These are phyloP conservation scores for Kingdonia uniflora DNA, from an alignment of 164 flowering plant species.

Conservation along the genomic window DNA sequence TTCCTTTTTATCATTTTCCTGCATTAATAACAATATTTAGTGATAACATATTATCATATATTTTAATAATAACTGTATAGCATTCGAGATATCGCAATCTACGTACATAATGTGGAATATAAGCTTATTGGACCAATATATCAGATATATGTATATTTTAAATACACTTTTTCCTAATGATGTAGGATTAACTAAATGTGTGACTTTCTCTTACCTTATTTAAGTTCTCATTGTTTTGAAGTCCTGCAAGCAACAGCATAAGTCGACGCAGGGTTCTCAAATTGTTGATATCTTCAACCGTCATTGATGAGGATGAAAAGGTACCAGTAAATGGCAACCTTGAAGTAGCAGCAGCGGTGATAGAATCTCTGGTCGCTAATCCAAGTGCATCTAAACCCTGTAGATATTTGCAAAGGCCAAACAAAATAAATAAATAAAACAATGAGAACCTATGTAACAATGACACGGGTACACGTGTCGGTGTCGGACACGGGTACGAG, in stretches of 20 bases:
- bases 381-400: constrained; percentile 95
- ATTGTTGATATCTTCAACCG: constrained; percentile 58
- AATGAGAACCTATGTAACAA: no score
- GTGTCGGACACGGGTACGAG: no score
- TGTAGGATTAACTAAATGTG: background rate
- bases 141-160: background rate
- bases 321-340: constrained; percentile 37
- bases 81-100: no score
- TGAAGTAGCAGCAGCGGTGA: constrained; percentile 30
- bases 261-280: constrained; percentile 63
- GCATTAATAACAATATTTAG: no score
- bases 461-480: no score
- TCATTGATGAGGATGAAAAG: constrained; percentile 28
- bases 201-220: constrained; percentile 20
- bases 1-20: no score
- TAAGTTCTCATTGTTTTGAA: constrained; percentile 22
- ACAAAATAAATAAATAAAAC: background rate
- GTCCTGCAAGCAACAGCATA: constrained; percentile 41
- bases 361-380: constrained; percentile 52
- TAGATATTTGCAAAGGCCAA: constrained; percentile 6
- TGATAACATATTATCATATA: no score
- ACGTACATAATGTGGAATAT: no score
- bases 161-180: background rate
- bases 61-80: no score
- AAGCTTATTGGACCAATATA: no score